Conservation (phyloP, 176 grass and related monocot genomes). For the Puccinellia tenuiflora region DNA sequence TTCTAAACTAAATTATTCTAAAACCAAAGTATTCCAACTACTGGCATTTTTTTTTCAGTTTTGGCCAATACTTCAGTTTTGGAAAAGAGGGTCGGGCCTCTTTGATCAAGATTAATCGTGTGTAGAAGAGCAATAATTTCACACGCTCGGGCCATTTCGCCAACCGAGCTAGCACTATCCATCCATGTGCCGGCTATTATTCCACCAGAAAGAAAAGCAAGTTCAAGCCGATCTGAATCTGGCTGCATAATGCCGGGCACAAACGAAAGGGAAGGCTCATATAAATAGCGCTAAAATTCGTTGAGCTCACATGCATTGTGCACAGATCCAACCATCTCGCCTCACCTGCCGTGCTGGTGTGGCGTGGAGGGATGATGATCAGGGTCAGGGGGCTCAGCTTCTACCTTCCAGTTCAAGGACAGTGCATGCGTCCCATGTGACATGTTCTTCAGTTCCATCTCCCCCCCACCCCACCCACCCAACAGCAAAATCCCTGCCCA, state of each 20-base stretch:
- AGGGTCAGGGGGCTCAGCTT: not conserved
- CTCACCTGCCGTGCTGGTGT: constrained; percentile 20
- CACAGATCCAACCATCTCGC: constrained; percentile 28
- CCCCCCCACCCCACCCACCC: constrained; percentile 33
- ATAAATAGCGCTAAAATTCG: constrained; percentile 45
- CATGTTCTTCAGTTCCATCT: constrained; percentile 38
- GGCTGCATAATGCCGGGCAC: constrained; percentile 7
- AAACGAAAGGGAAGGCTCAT: constrained; percentile 7
- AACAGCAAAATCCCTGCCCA: constrained; percentile 21
- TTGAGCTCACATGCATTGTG: constrained; percentile 48
- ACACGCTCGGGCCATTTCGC: not conserved
- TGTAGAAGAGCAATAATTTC: not conserved
- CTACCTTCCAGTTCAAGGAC: constrained; percentile 21
- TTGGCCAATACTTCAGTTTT: no score
- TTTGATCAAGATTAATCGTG: not conserved
- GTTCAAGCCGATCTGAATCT: constrained; percentile 35
- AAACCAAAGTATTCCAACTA: no score
- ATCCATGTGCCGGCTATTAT: constrained; percentile 31
- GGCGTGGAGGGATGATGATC: constrained; percentile 18
- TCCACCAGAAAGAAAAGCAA: not conserved
- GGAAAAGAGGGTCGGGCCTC: no score
- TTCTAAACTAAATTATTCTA: no score
- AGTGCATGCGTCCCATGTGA: constrained; percentile 53
- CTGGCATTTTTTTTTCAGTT: no score
- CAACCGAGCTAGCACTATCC: not conserved